Base-by-base conservation (phyloP, 306 rosid genomes). In the Malus fusca region DNA sequence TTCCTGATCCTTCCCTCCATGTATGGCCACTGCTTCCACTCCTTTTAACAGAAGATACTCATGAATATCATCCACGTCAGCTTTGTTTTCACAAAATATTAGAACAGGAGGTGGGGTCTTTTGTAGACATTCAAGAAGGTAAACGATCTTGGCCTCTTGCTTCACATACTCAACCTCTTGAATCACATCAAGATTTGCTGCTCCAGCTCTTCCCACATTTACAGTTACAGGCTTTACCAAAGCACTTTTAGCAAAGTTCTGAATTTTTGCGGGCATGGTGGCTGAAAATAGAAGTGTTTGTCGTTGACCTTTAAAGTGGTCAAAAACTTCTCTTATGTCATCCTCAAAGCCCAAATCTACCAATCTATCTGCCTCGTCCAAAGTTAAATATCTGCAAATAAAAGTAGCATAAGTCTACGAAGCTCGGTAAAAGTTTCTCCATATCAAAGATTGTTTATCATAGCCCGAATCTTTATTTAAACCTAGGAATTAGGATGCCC, bases 1-100 rank as follows among this genome's bases (percentile, higher is more conserved):
- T 76, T 90, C 97, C 85, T 94, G 98, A 88, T 92, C 97, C 81
- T 92, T 94, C 72, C 98, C 98, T 80, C 97, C 96, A 61, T 94
- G 98, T 75, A 94, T 78, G 68, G 98, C 93, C 87, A 94, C 96
- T 18, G 93, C 97, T 88, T 92, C 97, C 18, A 94, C 97, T 77
- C 98, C 98, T 86, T 92, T 94, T 80, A 92, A 74, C 71, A 92
- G 96, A 35, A 94, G 97, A 77, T 94, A 94, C 79, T 94, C 97
- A 62, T 92, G 98, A 77, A 94, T 92, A 77, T 92, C 98, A 75
- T 94, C 98, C 1, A 91, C 98, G 59, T 94, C 97, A 13, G 97
- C 96, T 82, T 92, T 94, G 73, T 92, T 94, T 85, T 94, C 96
- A 52, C 97, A 92, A 62, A 94, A 94, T 71, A 94, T 85, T 31